Percentiles rank a stretch among this genome's conserved stretches.
These are phyloP conservation scores for Escallonia rubra DNA, from an alignment of 129 eudicot species.

Conservation along the genomic window DNA sequence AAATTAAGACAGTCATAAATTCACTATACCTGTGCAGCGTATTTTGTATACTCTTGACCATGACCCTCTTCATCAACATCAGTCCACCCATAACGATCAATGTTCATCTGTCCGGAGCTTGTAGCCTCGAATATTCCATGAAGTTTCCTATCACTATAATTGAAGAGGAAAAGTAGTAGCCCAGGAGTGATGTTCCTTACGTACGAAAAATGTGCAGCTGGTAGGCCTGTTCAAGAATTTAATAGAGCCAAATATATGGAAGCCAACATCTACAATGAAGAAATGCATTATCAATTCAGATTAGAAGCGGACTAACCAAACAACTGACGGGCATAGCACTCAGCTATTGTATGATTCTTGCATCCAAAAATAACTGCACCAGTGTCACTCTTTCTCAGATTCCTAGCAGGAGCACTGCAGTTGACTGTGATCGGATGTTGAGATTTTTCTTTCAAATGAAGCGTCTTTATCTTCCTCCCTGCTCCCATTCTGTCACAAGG, in stretches of 20 bases:
- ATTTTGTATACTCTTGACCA: conserved; percentile 38
- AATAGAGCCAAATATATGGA: conserved; percentile 1
- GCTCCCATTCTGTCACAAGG: conserved; percentile 47
- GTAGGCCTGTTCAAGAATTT: conserved; percentile 58
- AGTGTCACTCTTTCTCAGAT: conserved; percentile 42
- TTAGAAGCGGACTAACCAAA: conserved; percentile 46
- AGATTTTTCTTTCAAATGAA: conserved; percentile 14
- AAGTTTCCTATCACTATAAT: conserved; percentile 70
- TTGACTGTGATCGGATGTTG: conserved; percentile 19
- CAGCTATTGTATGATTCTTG: conserved; percentile 51
- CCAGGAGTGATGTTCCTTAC: conserved; percentile 64
- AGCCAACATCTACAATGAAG: not conserved
- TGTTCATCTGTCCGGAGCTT: conserved; percentile 52
- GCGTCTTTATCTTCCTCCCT: conserved; percentile 27
- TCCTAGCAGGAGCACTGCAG: conserved; percentile 43
- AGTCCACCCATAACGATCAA: conserved; percentile 60
- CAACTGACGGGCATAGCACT: conserved; percentile 45
- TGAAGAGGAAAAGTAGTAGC: conserved; percentile 55
- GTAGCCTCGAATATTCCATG: conserved; percentile 84
- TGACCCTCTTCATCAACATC: not conserved
- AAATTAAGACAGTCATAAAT: not conserved
- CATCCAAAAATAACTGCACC: conserved; percentile 75
- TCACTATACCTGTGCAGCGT: conserved; percentile 68
- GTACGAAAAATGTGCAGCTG: conserved; percentile 49
- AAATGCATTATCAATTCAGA: conserved; percentile 1